phyloP scores from a whole-genome alignment of 164 flowering plant genomes.

The Tinospora cordifolia region DNA sequence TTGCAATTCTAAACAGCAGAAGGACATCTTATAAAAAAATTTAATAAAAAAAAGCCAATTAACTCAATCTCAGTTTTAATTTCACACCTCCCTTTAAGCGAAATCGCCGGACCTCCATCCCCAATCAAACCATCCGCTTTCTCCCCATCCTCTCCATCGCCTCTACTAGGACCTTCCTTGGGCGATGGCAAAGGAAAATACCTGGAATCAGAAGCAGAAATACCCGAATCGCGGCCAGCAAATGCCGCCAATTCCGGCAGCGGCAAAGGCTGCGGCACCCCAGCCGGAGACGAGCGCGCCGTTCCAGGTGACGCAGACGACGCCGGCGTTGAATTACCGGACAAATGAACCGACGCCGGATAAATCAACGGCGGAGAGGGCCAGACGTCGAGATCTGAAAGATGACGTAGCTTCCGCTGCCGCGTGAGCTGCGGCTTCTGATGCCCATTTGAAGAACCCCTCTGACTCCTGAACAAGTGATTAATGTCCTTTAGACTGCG shows the following conservation, averaged over 20 bases:
- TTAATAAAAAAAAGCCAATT: no score
- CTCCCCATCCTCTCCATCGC: slow-evolving; percentile 9
- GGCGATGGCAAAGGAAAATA: slow-evolving; percentile 30
- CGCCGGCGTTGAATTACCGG: neutral
- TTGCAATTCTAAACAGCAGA: no score
- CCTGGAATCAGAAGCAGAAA: neutral
- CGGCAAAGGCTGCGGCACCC: slow-evolving; percentile 24
- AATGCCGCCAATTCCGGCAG: neutral
- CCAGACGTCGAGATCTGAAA: slow-evolving; percentile 17
- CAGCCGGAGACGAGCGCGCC: neutral
- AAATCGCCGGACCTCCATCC: neutral
- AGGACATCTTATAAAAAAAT: no score
- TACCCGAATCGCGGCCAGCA: slow-evolving; percentile 3
- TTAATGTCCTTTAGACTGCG: slow-evolving; percentile 3
- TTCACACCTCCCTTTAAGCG: slow-evolving; percentile 8
- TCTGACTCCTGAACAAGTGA: slow-evolving; percentile 7
- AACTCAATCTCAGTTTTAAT: neutral
- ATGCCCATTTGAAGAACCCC: slow-evolving; percentile 3
- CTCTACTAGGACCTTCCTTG: slow-evolving; percentile 12
- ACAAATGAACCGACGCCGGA: neutral
- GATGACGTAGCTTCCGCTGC: slow-evolving; percentile 24
- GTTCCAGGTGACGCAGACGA: slow-evolving; percentile 2
- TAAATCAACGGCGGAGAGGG: neutral
- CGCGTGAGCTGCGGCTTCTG: slow-evolving; percentile 20
- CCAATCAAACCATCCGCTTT: slow-evolving; percentile 9